These are phyloP conservation scores for Musa balbisiana DNA, from an alignment of 202 grass and related monocot species.

Conservation along the genomic window DNA sequence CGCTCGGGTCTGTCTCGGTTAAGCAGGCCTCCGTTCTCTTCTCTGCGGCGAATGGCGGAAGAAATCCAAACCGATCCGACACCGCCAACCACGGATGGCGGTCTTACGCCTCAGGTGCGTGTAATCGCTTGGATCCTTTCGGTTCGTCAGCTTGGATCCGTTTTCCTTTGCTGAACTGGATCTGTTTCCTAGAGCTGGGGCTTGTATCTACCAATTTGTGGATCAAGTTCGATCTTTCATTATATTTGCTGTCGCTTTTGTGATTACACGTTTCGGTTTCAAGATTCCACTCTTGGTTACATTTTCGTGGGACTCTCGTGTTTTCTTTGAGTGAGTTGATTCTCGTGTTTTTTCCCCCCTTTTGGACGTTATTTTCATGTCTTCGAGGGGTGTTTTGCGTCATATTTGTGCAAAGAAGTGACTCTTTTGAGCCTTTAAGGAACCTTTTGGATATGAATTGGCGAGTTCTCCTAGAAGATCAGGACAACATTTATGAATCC, in stretches of 20 bases:
- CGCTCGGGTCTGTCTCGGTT: not conserved
- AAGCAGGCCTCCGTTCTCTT: not conserved
- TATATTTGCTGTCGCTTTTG: not conserved
- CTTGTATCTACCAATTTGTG: not conserved
- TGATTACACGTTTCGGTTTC: not conserved
- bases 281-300: not conserved
- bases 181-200: not conserved
- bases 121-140: not conserved
- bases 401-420: too few relatives aligned
- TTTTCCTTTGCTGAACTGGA: not conserved
- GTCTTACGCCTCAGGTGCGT: not conserved
- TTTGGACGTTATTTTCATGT: too few relatives aligned
- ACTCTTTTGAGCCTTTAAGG: too few relatives aligned
- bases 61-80: not conserved
- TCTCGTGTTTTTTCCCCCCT: too few relatives aligned
- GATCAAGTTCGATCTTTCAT: not conserved
- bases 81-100: not conserved
- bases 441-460: too few relatives aligned
- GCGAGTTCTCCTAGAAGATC: too few relatives aligned
- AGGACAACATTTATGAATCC: too few relatives aligned
- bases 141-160: too few relatives aligned
- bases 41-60: not conserved
- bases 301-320: not conserved
- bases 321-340: too few relatives aligned
- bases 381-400: too few relatives aligned